A percentile compares a stretch with the other conserved stretches of the same genome.
phyloP scores from a whole-genome alignment of 768 basidiomycete genomes.

The Candolleomyces eurysporus region DNA sequence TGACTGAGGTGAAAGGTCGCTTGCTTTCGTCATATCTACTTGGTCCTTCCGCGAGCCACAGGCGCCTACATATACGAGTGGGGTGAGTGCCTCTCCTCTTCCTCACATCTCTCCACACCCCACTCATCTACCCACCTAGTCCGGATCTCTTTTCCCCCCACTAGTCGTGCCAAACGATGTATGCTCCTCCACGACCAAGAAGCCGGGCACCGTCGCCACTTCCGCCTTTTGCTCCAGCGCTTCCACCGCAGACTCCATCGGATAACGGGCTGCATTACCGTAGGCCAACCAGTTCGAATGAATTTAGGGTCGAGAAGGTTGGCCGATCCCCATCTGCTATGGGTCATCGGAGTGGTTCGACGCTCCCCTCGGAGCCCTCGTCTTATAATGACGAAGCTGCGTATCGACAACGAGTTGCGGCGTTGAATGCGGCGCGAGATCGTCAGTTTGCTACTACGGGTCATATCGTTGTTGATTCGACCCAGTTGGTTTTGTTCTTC shows the following conservation, averaged over 20 bases:
- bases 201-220: conserved; percentile 12
- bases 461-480: conserved; percentile 67
- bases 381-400: conserved; percentile 46
- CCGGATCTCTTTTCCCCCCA: background rate
- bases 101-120: background rate
- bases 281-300: conserved; percentile 42
- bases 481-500: conserved; percentile 72
- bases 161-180: conserved; percentile 9
- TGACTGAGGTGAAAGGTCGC: background rate
- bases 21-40: background rate
- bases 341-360: conserved; percentile 22
- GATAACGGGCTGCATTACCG: conserved; percentile 19
- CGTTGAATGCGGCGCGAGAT: conserved; percentile 56
- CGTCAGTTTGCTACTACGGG: conserved; percentile 66
- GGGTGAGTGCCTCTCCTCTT: conserved; percentile 1
- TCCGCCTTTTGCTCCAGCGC: conserved; percentile 1
- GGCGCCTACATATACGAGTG: background rate
- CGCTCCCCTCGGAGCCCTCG: conserved; percentile 26
- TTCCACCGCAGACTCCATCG: conserved; percentile 6
- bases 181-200: conserved; percentile 10
- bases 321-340: conserved; percentile 27
- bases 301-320: conserved; percentile 68
- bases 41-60: background rate
- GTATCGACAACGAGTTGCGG: conserved; percentile 53
- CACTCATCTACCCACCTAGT: background rate